Evolutionary conservation across 768 basidiomycete genomes (phyloP), one percentile per base, ranked within the genome.

Genomic region (Auricularia sp.): DNA sequence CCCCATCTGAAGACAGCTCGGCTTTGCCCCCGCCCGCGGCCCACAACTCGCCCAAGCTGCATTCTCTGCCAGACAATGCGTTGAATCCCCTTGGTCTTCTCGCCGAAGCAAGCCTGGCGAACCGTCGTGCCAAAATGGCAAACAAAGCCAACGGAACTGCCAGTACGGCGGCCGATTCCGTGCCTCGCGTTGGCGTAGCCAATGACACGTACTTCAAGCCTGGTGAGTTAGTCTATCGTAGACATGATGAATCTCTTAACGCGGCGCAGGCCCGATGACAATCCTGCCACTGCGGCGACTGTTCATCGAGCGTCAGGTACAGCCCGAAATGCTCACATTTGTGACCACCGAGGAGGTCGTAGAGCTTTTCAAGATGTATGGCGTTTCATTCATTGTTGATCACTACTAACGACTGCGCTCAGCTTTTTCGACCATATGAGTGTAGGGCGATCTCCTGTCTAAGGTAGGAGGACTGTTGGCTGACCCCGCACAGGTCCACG

Each of bases 311-410:
- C 84, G 91, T 29, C 90, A 94, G 73, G 77, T 94, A 36, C 93
- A 94, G 70, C 95, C 95, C 0, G 95, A 97, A 71, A 95, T 97
- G 86, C 79, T 98, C 47, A 92, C 80, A 68, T 95, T 96, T 68
- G 88, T 93, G 2, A 79, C 80, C 64, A 90, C 89, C 0, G 92
- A 96, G 33, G 93, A 98, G 71, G 95, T 98, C 47, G 85, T 94
- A 21, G 89, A 87, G 3, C 78, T 98, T 64, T 98, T 98, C 76
- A 82, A 90, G 72, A 92, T 98, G 90, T 92, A 61, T 63, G 69
- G 65, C 68, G 88, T 82, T 24, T 65, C 66, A 45, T 63, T 8
- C 61, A 63, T 62, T 47, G 36, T 67, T 18, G 61, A 68, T 67
- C 37, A 62, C 29, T 42, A 18, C 47, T 51, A 21, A 51, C 16